phyloP scores from a whole-genome alignment of 345 rosid species.

The Lepidium africanum region DNA sequence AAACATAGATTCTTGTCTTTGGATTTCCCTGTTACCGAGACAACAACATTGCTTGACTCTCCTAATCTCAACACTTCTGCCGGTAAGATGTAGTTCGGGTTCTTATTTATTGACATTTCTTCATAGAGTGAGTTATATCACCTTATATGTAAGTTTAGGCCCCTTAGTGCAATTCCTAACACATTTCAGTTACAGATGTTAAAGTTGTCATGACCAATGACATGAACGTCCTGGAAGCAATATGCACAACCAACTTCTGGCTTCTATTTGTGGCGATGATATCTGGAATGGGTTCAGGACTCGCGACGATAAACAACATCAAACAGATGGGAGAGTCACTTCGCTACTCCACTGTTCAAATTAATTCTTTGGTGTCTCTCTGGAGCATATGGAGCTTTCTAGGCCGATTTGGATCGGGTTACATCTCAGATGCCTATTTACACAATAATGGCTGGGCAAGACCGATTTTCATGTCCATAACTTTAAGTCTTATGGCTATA shows the following conservation, averaged over 20 bases:
- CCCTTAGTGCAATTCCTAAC: background rate
- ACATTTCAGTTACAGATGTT: background rate
- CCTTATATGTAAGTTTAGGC: background rate
- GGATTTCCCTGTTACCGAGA: slow-evolving; percentile 15
- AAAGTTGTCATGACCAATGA: slow-evolving; percentile 23
- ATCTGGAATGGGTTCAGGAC: slow-evolving; percentile 81
- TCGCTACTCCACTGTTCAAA: slow-evolving; percentile 53
- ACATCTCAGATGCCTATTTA: slow-evolving; percentile 57
- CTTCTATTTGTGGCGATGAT: slow-evolving; percentile 63
- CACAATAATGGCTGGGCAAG: slow-evolving; percentile 57
- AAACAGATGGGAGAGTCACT: slow-evolving; percentile 89
- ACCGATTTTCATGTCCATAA: slow-evolving; percentile 65
- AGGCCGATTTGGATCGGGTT: slow-evolving; percentile 83
- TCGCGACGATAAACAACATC: slow-evolving; percentile 70
- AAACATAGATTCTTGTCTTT: slow-evolving; percentile 13
- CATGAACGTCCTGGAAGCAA: slow-evolving; percentile 48
- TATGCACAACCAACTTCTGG: slow-evolving; percentile 60
- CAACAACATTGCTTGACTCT: slow-evolving; percentile 3
- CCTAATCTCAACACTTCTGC: slow-evolving; percentile 8
- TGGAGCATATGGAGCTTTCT: slow-evolving; percentile 88
- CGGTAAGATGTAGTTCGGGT: background rate
- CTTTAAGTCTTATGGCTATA: slow-evolving; percentile 40
- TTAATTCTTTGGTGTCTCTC: slow-evolving; percentile 59
- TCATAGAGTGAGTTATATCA: background rate
- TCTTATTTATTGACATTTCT: background rate